Evolutionary conservation across 768 basidiomycete species (phyloP).

Genomic region (Pisolithus tinctorius): DNA sequence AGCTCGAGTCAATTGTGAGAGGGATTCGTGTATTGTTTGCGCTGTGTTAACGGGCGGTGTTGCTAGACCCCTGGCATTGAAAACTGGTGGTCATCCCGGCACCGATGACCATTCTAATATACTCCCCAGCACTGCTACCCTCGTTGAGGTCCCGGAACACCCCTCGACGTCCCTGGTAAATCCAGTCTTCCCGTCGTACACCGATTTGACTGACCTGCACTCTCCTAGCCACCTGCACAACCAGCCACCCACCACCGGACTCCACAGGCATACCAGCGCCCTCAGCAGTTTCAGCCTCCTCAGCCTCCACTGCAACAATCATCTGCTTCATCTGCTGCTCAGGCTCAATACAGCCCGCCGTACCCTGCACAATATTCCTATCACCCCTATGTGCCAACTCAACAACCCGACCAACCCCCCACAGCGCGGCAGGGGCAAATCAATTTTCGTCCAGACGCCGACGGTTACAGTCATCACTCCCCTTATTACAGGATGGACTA

Average conservation of each 20-base stretch:
- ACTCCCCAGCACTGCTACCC: conserved; percentile 29
- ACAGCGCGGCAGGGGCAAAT: neutral
- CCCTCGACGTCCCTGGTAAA: conserved; percentile 11
- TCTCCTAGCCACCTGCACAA: no score
- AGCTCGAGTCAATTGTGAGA: conserved; percentile 11
- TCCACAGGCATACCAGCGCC: no score
- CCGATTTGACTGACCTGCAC: no score
- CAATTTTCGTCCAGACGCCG: neutral
- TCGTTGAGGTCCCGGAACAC: conserved; percentile 26
- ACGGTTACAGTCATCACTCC: neutral
- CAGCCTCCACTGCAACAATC: no score
- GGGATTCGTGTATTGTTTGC: neutral
- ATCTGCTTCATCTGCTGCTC: neutral
- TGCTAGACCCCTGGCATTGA: conserved; percentile 11
- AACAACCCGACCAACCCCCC: no score
- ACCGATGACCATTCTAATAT: conserved; percentile 10
- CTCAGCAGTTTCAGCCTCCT: neutral
- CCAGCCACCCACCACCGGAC: no score
- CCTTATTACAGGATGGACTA: neutral
- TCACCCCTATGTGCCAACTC: no score
- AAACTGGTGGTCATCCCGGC: conserved; percentile 7
- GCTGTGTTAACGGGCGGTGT: neutral
- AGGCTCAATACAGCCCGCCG: neutral
- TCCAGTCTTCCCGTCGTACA: neutral
- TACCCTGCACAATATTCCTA: neutral